These are phyloP conservation scores for Leptoxyphium fumago DNA, from an alignment of 2,329 filamentous ascomycete species.

Conservation along the genomic window DNA sequence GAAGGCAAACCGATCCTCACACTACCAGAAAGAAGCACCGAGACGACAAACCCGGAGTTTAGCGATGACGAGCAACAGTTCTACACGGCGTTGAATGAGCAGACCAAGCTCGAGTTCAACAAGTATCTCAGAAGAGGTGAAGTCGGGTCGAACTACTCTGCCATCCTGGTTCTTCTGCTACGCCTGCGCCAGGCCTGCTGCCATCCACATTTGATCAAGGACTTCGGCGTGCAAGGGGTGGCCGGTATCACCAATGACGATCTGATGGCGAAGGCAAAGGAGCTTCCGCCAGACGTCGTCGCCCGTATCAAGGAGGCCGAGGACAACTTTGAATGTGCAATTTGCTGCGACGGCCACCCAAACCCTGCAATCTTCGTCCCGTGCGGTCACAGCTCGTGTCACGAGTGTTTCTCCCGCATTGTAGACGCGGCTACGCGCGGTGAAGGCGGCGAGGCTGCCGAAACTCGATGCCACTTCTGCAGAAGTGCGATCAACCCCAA, in stretches of 20 bases:
- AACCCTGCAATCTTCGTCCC: conserved; percentile 69
- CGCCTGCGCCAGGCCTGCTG: conserved; percentile 71
- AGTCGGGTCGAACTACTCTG: conserved; percentile 60
- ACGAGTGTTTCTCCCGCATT: conserved; percentile 59
- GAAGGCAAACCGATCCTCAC: conserved; percentile 62
- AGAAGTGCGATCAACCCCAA: conserved; percentile 50
- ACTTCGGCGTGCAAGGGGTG: conserved; percentile 41
- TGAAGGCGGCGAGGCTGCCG: conserved; percentile 42
- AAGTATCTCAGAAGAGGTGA: conserved; percentile 56
- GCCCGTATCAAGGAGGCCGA: conserved; percentile 46
- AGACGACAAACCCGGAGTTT: conserved; percentile 49
- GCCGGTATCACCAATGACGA: conserved; percentile 38
- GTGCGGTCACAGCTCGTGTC: conserved; percentile 69
- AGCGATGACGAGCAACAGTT: conserved; percentile 48
- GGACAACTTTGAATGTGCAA: conserved; percentile 58
- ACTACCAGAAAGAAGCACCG: conserved; percentile 50
- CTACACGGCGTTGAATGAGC: conserved; percentile 51
- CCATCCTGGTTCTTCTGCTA: conserved; percentile 64
- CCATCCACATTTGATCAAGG: conserved; percentile 56
- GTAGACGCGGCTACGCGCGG: conserved; percentile 43
- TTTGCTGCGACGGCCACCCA: conserved; percentile 62
- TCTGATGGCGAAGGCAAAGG: conserved; percentile 47
- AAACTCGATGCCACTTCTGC: conserved; percentile 61
- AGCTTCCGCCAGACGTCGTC: conserved; percentile 46
- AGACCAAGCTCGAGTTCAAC: conserved; percentile 58